Evolutionary conservation across 441 rosid genomes (phyloP).

Genomic region (Francoa sonchifolia): DNA sequence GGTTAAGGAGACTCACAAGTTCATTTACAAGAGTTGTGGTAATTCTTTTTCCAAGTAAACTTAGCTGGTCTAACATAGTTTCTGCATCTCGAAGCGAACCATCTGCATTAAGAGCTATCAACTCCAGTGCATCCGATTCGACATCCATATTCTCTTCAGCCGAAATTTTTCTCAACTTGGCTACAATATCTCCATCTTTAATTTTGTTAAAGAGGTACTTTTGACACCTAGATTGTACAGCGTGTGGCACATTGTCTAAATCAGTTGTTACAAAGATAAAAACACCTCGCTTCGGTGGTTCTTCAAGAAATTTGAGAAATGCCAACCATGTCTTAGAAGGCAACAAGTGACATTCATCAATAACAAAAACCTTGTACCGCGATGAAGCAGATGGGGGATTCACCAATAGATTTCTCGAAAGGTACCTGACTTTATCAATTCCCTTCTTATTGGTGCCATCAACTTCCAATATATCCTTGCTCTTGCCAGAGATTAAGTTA

Average conservation of each 20-base stretch:
- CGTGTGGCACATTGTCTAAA: slow-evolving; percentile 83
- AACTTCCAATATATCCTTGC: slow-evolving; percentile 58
- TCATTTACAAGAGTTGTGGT: slow-evolving; percentile 79
- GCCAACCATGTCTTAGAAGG: slow-evolving; percentile 86
- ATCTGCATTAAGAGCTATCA: slow-evolving; percentile 85
- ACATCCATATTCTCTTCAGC: slow-evolving; percentile 71
- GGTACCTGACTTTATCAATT: slow-evolving; percentile 46
- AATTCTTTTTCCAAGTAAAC: slow-evolving; percentile 82
- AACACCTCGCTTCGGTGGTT: slow-evolving; percentile 57
- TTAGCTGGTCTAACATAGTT: slow-evolving; percentile 92
- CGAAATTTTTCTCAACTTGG: slow-evolving; percentile 60
- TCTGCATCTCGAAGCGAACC: slow-evolving; percentile 99
- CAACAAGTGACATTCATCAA: slow-evolving; percentile 87
- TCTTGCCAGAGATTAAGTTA: slow-evolving; percentile 63
- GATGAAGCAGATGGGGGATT: slow-evolving; percentile 38
- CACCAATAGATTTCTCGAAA: slow-evolving; percentile 42
- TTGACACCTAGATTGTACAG: slow-evolving; percentile 92
- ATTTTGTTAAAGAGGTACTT: slow-evolving; percentile 86
- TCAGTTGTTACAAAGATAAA: slow-evolving; percentile 87
- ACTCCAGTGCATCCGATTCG: slow-evolving; percentile 72
- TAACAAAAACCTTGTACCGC: slow-evolving; percentile 53
- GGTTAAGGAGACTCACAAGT: slow-evolving; percentile 52
- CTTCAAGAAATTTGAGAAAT: slow-evolving; percentile 87
- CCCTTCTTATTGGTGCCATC: slow-evolving; percentile 74
- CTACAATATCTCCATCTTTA: slow-evolving; percentile 65